Base-by-base conservation (phyloP, 306 rosid species). In the Trifolium repens region DNA sequence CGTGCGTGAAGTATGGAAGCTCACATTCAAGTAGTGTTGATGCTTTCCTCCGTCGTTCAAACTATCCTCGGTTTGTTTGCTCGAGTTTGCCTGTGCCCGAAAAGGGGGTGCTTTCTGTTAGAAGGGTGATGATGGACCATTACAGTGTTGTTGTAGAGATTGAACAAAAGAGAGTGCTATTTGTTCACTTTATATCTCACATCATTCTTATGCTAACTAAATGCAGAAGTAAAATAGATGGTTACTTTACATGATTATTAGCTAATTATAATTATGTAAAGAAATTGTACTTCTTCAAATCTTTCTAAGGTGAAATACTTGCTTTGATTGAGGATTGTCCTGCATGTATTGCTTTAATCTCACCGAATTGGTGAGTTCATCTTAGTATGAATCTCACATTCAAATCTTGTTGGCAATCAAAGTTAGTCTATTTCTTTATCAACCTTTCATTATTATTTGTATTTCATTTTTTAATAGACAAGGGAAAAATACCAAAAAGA, bases 1-100 rank as follows among this genome's bases (percentile, higher is more conserved):
- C 68, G 93, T 93, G 44, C 89, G 96, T 54, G 98, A 94, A 91
- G 91, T 94, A 71, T 90, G 96, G 98, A 91, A 88, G 91, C 88
- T 91, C 78, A 75, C 89, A 9, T 79, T 80, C 83, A 94, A 88
- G 84, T 84, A 87, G 83, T 83, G 47, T 44, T 66, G 73, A 46
- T 47, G 58, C 39, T 65, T 42, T 66, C 61, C 9, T 57, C 49
- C 72, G 11, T 27, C 17, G 40, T 43, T 59, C 64, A 64, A 63
- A 15, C 11, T 53, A 30, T 73, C 71, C 67, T 3, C 0, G 15
- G 67, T 62, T 72, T 72, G 27, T 42, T 61, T 43, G 72, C 73
- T 76, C 64, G 13, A 63, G 58, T 49, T 67, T 67, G 46, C 11
- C 13, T 40, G 8, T 43, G 50, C 14, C 12, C 49, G 35, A 19